A percentile compares a stretch with the other conserved stretches of the same genome.
Conservation (phyloP, 176 grass and related monocot species). For the Chrysopogon serrulatus region DNA sequence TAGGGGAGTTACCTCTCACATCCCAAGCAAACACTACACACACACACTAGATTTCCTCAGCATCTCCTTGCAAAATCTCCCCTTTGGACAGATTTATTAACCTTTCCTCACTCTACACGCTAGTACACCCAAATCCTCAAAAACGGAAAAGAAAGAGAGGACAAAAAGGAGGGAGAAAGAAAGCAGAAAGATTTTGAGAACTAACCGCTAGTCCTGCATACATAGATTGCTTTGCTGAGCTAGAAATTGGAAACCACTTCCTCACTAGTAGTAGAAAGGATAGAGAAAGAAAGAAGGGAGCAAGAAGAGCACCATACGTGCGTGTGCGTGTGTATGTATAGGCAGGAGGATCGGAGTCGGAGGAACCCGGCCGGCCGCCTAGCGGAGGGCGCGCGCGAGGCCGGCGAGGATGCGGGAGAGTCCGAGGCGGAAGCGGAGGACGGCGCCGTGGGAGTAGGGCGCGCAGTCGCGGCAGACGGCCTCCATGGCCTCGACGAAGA, state of each 20-base stretch:
- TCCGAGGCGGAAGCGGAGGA: constrained; percentile 51
- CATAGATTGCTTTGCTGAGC: not conserved
- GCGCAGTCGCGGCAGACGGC: constrained; percentile 49
- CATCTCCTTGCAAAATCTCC: constrained; percentile 11
- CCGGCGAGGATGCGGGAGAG: constrained; percentile 50
- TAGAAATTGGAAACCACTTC: not conserved
- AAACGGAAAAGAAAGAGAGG: not conserved
- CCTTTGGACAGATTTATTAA: constrained; percentile 2
- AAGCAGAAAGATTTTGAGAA: not conserved
- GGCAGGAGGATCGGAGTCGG: not conserved
- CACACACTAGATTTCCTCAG: not conserved
- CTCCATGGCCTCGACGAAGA: constrained; percentile 80
- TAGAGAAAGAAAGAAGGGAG: not conserved
- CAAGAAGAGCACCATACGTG: not conserved
- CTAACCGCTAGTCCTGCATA: not conserved
- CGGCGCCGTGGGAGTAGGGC: constrained; percentile 54
- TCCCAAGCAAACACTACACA: not conserved
- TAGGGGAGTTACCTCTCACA: not conserved
- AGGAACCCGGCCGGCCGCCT: not conserved
- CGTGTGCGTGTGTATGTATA: not conserved
- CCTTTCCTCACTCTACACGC: not conserved
- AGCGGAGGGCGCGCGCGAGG: constrained; percentile 48
- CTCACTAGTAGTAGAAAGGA: not conserved
- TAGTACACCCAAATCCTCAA: not conserved
- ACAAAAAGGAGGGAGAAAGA: not conserved